A percentile compares a stretch with the other conserved stretches of the same genome.
These are phyloP conservation scores for Trametes cinnabarina DNA, from an alignment of 768 basidiomycete genomes.

Conservation along the genomic window DNA sequence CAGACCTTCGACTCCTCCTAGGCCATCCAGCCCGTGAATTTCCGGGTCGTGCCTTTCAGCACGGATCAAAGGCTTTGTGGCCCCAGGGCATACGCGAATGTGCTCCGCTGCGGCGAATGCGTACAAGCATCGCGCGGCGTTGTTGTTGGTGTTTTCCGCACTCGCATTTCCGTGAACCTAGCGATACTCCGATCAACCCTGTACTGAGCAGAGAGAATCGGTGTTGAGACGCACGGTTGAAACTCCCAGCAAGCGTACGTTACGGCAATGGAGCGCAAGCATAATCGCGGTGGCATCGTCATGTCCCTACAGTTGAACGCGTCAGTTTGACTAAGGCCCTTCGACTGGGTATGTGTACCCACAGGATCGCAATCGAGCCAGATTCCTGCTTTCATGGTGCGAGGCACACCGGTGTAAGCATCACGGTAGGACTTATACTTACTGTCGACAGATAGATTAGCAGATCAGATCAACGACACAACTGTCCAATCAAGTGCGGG, in stretches of 20 bases:
- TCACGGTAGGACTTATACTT: no score
- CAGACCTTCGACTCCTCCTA: slow-evolving; percentile 83
- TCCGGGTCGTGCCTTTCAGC: slow-evolving; percentile 62
- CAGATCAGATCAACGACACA: no score
- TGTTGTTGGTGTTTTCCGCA: slow-evolving; percentile 57
- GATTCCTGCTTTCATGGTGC: slow-evolving; percentile 22
- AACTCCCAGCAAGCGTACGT: slow-evolving; percentile 73
- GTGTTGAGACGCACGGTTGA: slow-evolving; percentile 58
- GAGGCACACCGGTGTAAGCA: neutral
- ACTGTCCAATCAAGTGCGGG: no score
- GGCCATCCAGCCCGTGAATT: slow-evolving; percentile 81
- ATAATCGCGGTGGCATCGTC: slow-evolving; percentile 87
- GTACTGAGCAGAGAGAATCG: neutral
- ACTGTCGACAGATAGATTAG: no score
- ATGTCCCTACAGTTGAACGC: slow-evolving; percentile 56
- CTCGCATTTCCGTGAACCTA: slow-evolving; percentile 83
- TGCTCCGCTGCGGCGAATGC: slow-evolving; percentile 64
- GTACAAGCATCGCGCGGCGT: slow-evolving; percentile 74
- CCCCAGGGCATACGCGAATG: slow-evolving; percentile 68
- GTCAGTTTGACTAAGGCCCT: neutral
- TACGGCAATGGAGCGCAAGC: slow-evolving; percentile 63
- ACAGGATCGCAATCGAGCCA: slow-evolving; percentile 40
- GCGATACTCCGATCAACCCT: no score
- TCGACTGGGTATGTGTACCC: neutral
- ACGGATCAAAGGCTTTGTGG: slow-evolving; percentile 64